These are phyloP conservation scores for Suillus fuscotomentosus DNA, from an alignment of 768 basidiomycete genomes.

Conservation along the genomic window DNA sequence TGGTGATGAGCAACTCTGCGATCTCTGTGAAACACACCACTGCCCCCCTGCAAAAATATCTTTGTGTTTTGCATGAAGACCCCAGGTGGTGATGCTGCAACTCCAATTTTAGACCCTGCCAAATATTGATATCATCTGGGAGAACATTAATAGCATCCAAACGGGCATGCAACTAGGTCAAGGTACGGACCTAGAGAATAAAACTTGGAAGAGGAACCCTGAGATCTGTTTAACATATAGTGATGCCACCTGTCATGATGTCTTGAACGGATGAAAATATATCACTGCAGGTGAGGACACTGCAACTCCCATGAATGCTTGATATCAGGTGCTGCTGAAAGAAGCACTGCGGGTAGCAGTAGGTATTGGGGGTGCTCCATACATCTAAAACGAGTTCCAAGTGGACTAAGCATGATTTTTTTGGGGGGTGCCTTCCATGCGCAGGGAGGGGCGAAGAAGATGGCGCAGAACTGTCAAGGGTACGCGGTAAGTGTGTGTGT, in stretches of 20 bases:
- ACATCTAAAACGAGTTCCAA: not conserved
- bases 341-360: not conserved
- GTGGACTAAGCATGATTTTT: not conserved
- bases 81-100: not conserved
- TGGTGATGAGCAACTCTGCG: not conserved
- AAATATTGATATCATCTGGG: no score
- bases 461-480: not conserved
- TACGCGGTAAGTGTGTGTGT: not conserved
- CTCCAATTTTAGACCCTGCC: not conserved
- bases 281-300: not conserved
- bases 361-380: not conserved
- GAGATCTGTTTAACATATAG: not conserved
- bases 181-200: not conserved
- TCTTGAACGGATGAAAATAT: not conserved
- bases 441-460: not conserved
- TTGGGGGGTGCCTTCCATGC: not conserved
- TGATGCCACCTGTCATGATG: not conserved
- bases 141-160: no score
- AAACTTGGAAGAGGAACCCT: not conserved
- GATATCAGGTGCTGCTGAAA: no score
- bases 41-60: not conserved
- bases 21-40: not conserved
- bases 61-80: not conserved
- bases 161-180: not conserved
- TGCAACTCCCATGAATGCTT: not conserved